These are phyloP conservation scores for Capronia coronata DNA, from an alignment of 2,329 filamentous ascomycete genomes.

Conservation along the genomic window DNA sequence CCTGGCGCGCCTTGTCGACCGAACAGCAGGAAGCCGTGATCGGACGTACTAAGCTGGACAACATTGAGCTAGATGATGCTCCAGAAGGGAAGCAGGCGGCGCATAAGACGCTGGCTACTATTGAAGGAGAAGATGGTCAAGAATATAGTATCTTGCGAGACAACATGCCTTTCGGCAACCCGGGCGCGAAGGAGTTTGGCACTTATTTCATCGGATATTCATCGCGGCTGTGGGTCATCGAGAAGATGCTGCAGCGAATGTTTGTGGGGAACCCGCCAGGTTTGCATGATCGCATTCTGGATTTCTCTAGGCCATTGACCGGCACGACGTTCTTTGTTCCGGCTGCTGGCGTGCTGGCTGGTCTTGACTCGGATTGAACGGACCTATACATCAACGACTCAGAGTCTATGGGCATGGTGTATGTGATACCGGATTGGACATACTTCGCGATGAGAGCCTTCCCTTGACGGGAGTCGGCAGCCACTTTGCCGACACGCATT, in stretches of 20 bases:
- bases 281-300: conserved; percentile 50
- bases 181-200: conserved; percentile 47
- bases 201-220: conserved; percentile 56
- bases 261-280: conserved; percentile 51
- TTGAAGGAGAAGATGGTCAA: conserved; percentile 46
- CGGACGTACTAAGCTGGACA: conserved; percentile 53
- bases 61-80: conserved; percentile 51
- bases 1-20: conserved; percentile 43
- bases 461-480: too few relatives aligned
- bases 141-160: conserved; percentile 52
- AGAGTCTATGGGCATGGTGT: not conserved
- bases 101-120: conserved; percentile 51
- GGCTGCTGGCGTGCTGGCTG: conserved; percentile 35
- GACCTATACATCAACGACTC: too few relatives aligned
- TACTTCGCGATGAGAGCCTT: too few relatives aligned
- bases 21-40: conserved; percentile 53
- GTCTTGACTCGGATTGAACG: conserved; percentile 21
- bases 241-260: conserved; percentile 54
- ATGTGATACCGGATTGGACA: too few relatives aligned
- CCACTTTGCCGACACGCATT: too few relatives aligned
- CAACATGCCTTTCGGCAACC: conserved; percentile 57
- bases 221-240: conserved; percentile 49
- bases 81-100: conserved; percentile 42
- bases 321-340: conserved; percentile 52
- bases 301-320: conserved; percentile 50